Conservation (phyloP, 352 stramenopile genomes). For the Pythium vanterpoolii region DNA sequence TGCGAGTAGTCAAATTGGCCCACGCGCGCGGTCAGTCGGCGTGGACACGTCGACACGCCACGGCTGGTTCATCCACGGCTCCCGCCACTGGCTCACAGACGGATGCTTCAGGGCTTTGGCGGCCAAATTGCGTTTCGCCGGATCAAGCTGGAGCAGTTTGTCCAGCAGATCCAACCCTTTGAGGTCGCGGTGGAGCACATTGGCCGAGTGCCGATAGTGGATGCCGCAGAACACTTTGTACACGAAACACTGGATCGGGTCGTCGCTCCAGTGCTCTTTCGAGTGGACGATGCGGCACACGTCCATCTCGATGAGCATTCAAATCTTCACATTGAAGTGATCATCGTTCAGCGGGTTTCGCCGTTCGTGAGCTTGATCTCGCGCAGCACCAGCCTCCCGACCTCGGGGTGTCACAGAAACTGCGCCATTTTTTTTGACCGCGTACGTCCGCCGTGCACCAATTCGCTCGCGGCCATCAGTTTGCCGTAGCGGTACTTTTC, state of each 20-base stretch:
- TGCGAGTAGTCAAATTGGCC: conserved; percentile 76
- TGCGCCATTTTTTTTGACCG: conserved; percentile 88
- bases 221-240: conserved; percentile 95
- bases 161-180: conserved; percentile 89
- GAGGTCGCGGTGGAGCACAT: conserved; percentile 95
- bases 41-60: conserved; percentile 53
- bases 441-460: conserved; percentile 83
- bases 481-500: conserved; percentile 87
- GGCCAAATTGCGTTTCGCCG: conserved; percentile 80
- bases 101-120: conserved; percentile 83
- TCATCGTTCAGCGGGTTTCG: conserved; percentile 78
- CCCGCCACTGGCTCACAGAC: conserved; percentile 86
- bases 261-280: conserved; percentile 88
- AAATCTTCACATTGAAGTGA: conserved; percentile 95
- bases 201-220: conserved; percentile 94
- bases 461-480: conserved; percentile 87
- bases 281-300: conserved; percentile 88
- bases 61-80: conserved; percentile 52
- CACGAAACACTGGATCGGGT: conserved; percentile 96
- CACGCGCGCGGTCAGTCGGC: conserved; percentile 45
- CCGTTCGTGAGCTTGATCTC: conserved; percentile 90
- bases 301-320: conserved; percentile 99
- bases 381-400: conserved; percentile 74
- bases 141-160: conserved; percentile 86
- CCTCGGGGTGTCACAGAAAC: conserved; percentile 82